Base-by-base conservation (phyloP, 1,284 basidiomycete genomes). In the Uromyces viciae-fabae region DNA sequence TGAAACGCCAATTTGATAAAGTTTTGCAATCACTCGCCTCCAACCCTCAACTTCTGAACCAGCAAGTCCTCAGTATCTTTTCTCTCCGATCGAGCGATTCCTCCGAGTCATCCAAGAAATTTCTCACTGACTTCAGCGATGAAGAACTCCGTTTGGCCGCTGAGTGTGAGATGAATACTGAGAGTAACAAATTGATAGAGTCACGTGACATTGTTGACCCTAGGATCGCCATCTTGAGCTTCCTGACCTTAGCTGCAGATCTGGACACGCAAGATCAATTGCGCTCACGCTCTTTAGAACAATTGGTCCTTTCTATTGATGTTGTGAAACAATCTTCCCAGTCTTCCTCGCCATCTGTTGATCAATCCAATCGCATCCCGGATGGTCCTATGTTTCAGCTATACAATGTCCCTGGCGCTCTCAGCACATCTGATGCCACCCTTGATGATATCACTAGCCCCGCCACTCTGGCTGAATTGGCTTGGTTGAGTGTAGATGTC, bases 191-290 rank as follows among this genome's bases (percentile, higher is more conserved):
- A 25, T 17, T 42, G 3, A 64, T 46, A 8, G 40, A 28, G 17
- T 77, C 75, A 8, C n/a, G n/a, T n/a, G 43, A 49, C 3, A 52
- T 77, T 11, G 62, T 77, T 33, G 75, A 77, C 19, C 75, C 75
- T 15, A 33, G 75, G 54, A 42, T 77, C n/a, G 75, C 75, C n/a
- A n/a, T 77, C 0, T 25, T 77, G n/a, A 68, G 62, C 42, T 77
- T 68, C 43, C 60, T 77, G 15, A 77, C 75, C 22, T 31, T 77
- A 49, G 62, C 75, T 52, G 62, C 75, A 22, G 75, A 77, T 40
- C 28, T 43, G n/a, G 33, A 46, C 14, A 77, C 75, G 14, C 62
- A 77, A 38, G 40, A 60, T 38, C 62, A 49, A 31, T 22, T 77
- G 25, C 62, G 62, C 28, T 43, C 60, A 17, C 40, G 31, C 19